These are phyloP conservation scores for Grosmannia serpens DNA, from an alignment of 2,329 filamentous ascomycete species.

Conservation along the genomic window DNA sequence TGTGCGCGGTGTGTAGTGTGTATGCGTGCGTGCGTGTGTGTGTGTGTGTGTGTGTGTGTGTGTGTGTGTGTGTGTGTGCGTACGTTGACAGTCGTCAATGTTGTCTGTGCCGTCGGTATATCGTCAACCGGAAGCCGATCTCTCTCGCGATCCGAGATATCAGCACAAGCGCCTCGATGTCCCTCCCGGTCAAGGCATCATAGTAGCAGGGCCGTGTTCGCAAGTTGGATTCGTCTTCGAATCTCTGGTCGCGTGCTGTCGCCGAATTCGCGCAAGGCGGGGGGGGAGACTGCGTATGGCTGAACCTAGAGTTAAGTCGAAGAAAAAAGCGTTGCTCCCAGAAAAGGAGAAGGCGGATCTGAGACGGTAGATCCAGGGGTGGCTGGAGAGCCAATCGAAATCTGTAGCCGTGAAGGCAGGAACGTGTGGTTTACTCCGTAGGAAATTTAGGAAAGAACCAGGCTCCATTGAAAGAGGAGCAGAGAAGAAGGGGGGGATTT, in stretches of 20 bases:
- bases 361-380: conserved; percentile 1
- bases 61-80: too few relatives aligned
- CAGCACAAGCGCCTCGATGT: not conserved
- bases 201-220: not conserved
- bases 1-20: too few relatives aligned
- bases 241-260: not conserved
- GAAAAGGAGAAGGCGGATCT: not conserved
- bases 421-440: not conserved
- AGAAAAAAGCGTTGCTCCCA: not conserved
- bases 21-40: too few relatives aligned
- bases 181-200: not conserved
- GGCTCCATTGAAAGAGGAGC: not conserved
- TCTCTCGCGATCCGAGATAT: too few relatives aligned
- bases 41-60: too few relatives aligned
- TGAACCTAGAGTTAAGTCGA: too few relatives aligned
- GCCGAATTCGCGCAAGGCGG: too few relatives aligned
- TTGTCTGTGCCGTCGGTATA: too few relatives aligned
- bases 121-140: not conserved
- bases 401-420: not conserved
- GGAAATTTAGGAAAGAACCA: not conserved
- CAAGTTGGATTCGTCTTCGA: not conserved
- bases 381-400: not conserved
- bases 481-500: too few relatives aligned
- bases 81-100: too few relatives aligned
- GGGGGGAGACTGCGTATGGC: too few relatives aligned